These are phyloP conservation scores for Ustilago nuda DNA, from an alignment of 1,284 basidiomycete species.

Conservation along the genomic window DNA sequence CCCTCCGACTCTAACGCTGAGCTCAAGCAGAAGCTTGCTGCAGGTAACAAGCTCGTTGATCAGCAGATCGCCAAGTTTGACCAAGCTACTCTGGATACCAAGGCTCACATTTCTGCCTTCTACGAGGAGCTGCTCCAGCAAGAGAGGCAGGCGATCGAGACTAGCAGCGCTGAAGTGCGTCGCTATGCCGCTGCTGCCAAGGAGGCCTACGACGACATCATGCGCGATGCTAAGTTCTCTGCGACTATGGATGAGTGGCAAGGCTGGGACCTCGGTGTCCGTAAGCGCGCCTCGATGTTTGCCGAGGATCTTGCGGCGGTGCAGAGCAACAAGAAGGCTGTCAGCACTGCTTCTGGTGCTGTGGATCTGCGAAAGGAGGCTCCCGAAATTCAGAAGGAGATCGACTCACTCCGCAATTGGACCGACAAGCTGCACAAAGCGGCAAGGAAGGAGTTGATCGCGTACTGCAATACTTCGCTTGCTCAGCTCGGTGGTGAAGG, in stretches of 20 bases:
- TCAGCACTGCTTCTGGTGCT: constrained; percentile 33
- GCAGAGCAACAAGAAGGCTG: constrained; percentile 33
- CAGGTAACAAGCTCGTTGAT: constrained; percentile 41
- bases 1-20: constrained; percentile 15
- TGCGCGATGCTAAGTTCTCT: constrained; percentile 61
- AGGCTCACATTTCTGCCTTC: constrained; percentile 47
- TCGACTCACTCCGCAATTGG: constrained; percentile 27
- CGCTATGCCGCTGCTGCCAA: constrained; percentile 50
- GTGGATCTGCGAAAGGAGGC: constrained; percentile 44
- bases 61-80: constrained; percentile 51
- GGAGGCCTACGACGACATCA: constrained; percentile 54
- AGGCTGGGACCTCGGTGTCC: constrained; percentile 63
- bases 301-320: constrained; percentile 49
- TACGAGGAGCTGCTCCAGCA: constrained; percentile 41
- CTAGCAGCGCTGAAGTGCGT: constrained; percentile 53
- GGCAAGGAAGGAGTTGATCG: constrained; percentile 49
- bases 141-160: constrained; percentile 53
- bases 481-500: constrained; percentile 52
- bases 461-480: constrained; percentile 36
- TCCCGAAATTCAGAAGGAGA: constrained; percentile 47
- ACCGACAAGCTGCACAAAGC: constrained; percentile 49
- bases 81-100: constrained; percentile 39
- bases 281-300: constrained; percentile 46
- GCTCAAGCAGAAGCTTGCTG: constrained; percentile 21
- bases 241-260: constrained; percentile 60